Evolutionary conservation across 2,329 filamentous ascomycete species (phyloP).

Genomic region (Elsinoe perseae): DNA sequence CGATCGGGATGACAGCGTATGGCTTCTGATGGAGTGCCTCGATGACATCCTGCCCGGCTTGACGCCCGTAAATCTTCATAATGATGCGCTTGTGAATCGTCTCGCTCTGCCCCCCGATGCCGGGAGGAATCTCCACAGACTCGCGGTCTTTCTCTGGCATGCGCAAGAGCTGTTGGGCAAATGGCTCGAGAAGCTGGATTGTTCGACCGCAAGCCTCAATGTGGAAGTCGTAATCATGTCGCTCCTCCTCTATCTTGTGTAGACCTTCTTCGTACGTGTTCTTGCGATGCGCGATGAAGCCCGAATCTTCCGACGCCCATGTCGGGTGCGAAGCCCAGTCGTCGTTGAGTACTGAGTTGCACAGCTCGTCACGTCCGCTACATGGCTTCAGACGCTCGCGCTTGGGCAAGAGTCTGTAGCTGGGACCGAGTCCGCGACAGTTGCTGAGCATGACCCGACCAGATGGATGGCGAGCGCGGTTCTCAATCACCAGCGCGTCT

Average conservation of each 20-base stretch:
- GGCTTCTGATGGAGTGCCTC: constrained; percentile 78
- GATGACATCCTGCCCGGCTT: constrained; percentile 76
- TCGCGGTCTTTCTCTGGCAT: constrained; percentile 64
- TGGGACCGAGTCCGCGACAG: constrained; percentile 89
- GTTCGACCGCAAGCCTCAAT: constrained; percentile 93
- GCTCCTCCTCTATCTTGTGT: constrained; percentile 93
- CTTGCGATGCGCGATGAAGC: constrained; percentile 95
- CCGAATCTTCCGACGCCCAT: constrained; percentile 96
- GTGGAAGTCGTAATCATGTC: constrained; percentile 97
- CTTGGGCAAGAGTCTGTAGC: constrained; percentile 86
- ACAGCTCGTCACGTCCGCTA: constrained; percentile 90
- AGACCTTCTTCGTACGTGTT: constrained; percentile 91
- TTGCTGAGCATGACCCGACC: constrained; percentile 89
- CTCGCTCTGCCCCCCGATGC: constrained; percentile 84
- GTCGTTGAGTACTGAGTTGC: constrained; percentile 86
- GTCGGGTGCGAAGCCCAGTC: constrained; percentile 98
- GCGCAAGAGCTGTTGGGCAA: constrained; percentile 80
- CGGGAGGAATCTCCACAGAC: constrained; percentile 69
- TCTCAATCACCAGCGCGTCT: constrained; percentile 66
- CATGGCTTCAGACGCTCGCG: constrained; percentile 85
- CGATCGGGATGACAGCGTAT: constrained; percentile 77
- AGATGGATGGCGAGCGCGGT: constrained; percentile 63
- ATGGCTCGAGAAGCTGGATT: constrained; percentile 89
- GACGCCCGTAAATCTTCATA: constrained; percentile 90
- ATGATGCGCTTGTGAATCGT: constrained; percentile 95